These are phyloP conservation scores for Paramecium sonneborni DNA, from an alignment of 73 alveolate genomes.

Conservation along the genomic window DNA sequence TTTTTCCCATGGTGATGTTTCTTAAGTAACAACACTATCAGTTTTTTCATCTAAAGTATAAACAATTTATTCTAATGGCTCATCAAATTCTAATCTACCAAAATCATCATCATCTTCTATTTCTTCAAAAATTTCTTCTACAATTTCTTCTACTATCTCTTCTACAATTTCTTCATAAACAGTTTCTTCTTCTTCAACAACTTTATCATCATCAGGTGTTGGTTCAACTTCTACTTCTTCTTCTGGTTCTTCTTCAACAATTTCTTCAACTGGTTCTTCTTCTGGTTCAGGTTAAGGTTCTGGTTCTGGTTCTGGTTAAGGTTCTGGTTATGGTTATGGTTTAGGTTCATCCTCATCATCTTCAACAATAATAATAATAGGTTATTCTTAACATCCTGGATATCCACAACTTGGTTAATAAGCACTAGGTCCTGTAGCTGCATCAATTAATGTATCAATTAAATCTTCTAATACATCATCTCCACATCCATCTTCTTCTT, in stretches of 20 bases:
- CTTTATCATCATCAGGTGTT: constrained; percentile 19
- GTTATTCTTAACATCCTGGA: constrained; percentile 39
- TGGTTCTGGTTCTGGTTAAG: not conserved
- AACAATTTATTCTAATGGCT: not conserved
- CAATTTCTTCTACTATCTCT: not conserved
- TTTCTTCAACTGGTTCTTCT: too few relatives aligned
- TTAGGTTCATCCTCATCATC: constrained; percentile 52
- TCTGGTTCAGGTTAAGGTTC: not conserved
- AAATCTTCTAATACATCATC: constrained; percentile 41
- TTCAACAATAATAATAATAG: constrained; percentile 37
- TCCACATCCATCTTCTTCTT: constrained; percentile 42
- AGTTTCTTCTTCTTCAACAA: not conserved
- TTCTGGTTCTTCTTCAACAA: not conserved
- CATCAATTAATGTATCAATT: constrained; percentile 52
- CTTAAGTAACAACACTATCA: not conserved
- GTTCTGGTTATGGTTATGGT: not conserved
- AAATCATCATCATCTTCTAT: not conserved
- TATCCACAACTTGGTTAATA: constrained; percentile 43
- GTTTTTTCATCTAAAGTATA: not conserved
- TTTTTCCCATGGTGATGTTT: not conserved
- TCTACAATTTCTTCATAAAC: not conserved
- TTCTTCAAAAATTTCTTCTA: not conserved
- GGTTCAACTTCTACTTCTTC: not conserved
- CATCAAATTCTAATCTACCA: not conserved
- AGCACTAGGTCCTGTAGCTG: constrained; percentile 5